Evolutionary conservation across 169 alveolate species (phyloP).

Genomic region (Eimeria falciformis): DNA sequence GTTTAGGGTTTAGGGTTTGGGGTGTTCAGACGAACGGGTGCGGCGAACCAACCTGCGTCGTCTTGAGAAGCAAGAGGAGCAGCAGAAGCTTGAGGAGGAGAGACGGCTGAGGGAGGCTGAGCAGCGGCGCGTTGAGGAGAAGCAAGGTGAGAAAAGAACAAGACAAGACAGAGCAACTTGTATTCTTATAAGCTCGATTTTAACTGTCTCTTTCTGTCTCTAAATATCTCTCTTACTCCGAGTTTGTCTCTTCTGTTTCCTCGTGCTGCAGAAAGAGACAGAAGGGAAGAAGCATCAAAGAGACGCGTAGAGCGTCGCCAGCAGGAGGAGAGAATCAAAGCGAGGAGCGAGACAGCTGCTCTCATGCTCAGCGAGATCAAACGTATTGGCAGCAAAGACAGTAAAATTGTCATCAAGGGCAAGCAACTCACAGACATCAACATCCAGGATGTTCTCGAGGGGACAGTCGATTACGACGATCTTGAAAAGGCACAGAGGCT

Average conservation of each 20-base stretch:
- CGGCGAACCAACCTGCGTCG: slow-evolving; percentile 83
- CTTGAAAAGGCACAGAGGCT: slow-evolving; percentile 91
- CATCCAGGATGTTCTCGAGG: slow-evolving; percentile 90
- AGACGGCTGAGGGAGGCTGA: slow-evolving; percentile 60
- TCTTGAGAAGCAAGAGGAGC: slow-evolving; percentile 82
- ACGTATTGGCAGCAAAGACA: slow-evolving; percentile 85
- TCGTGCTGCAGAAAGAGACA: slow-evolving; percentile 83
- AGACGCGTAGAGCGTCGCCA: slow-evolving; percentile 87
- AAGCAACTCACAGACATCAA: slow-evolving; percentile 90
- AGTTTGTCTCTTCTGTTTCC: slow-evolving; percentile 1
- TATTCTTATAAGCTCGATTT: slow-evolving; percentile 19
- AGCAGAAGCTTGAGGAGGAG: slow-evolving; percentile 67
- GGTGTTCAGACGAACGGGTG: slow-evolving; percentile 77
- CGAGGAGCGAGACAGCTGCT: slow-evolving; percentile 83
- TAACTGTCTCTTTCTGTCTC: slow-evolving; percentile 64
- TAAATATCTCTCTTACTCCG: slow-evolving; percentile 13
- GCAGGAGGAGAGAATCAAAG: slow-evolving; percentile 82
- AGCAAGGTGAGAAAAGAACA: slow-evolving; percentile 77
- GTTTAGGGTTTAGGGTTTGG: slow-evolving; percentile 1
- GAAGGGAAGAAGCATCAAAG: slow-evolving; percentile 88
- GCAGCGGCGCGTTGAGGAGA: slow-evolving; percentile 62
- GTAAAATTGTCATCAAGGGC: slow-evolving; percentile 89
- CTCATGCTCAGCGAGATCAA: slow-evolving; percentile 85
- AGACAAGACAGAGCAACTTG: not conserved
- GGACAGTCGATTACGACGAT: slow-evolving; percentile 91